phyloP scores from a whole-genome alignment of 2,329 filamentous ascomycete species.

The Trichoderma koningiopsis region DNA sequence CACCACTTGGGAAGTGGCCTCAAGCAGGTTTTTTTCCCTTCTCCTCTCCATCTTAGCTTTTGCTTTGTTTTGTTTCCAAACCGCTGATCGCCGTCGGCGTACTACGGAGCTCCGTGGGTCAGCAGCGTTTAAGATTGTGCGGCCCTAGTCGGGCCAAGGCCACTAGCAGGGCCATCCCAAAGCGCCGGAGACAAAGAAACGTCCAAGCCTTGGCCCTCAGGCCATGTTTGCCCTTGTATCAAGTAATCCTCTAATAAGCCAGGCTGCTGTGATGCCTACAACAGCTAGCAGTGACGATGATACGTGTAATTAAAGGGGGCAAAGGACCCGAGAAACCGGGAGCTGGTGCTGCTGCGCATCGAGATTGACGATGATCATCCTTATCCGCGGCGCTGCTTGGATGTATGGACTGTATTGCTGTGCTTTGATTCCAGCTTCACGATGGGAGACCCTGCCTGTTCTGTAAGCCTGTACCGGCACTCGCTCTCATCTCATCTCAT shows the following conservation, averaged over 20 bases:
- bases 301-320: background rate
- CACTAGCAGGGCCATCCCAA: conserved; percentile 24
- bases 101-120: conserved; percentile 5
- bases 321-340: conserved; percentile 8
- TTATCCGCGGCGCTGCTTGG: background rate
- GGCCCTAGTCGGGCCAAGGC: background rate
- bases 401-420: background rate
- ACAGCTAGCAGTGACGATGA: background rate
- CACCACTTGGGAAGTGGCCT: background rate
- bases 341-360: conserved; percentile 5
- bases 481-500: background rate
- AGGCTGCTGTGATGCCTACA: background rate
- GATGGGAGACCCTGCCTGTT: background rate
- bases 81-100: conserved; percentile 18
- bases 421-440: background rate
- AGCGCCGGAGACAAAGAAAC: conserved; percentile 10
- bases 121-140: conserved; percentile 1
- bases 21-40: background rate
- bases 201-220: background rate
- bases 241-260: background rate
- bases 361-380: conserved; percentile 10
- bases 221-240: background rate
- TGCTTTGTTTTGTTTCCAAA: background rate
- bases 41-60: background rate
- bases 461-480: background rate